A percentile compares a stretch with the other conserved stretches of the same genome.
Conservation (phyloP, 306 rosid genomes). For the Cicer cuneatum region DNA sequence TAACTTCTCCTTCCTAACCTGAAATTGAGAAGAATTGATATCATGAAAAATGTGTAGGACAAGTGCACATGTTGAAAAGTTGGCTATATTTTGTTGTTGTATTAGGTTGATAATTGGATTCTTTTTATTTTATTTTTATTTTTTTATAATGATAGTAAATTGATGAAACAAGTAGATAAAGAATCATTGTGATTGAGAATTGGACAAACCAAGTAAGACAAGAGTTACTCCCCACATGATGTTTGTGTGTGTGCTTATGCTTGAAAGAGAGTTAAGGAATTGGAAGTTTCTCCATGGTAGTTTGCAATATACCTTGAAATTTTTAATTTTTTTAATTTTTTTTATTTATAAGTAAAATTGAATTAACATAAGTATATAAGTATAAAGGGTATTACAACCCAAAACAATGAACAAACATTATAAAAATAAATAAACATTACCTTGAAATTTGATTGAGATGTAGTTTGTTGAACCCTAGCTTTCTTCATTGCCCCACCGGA, state of each 20-base stretch:
- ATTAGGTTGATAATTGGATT: constrained; percentile 38
- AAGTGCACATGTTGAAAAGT: constrained; percentile 50
- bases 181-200: constrained; percentile 62
- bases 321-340: background rate
- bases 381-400: too few relatives aligned
- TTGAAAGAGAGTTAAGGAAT: constrained; percentile 41
- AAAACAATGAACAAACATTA: too few relatives aligned
- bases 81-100: constrained; percentile 48
- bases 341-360: too few relatives aligned
- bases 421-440: constrained; percentile 42
- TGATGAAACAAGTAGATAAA: constrained; percentile 50
- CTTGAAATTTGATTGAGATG: constrained; percentile 89
- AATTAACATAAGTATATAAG: too few relatives aligned
- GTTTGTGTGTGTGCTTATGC: constrained; percentile 44
- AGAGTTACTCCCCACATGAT: constrained; percentile 54
- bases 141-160: constrained; percentile 35
- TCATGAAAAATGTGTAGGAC: constrained; percentile 36
- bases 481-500: constrained; percentile 87
- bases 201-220: constrained; percentile 88
- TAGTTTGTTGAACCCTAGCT: constrained; percentile 90
- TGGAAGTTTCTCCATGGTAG: constrained; percentile 54
- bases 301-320: constrained; percentile 76
- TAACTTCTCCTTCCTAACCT: constrained; percentile 99
- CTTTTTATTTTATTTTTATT: background rate
- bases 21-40: constrained; percentile 43